Percentiles rank a stretch among this genome's conserved stretches.
phyloP scores from a whole-genome alignment of 176 grass and related monocot genomes.

The Poa pratensis region DNA sequence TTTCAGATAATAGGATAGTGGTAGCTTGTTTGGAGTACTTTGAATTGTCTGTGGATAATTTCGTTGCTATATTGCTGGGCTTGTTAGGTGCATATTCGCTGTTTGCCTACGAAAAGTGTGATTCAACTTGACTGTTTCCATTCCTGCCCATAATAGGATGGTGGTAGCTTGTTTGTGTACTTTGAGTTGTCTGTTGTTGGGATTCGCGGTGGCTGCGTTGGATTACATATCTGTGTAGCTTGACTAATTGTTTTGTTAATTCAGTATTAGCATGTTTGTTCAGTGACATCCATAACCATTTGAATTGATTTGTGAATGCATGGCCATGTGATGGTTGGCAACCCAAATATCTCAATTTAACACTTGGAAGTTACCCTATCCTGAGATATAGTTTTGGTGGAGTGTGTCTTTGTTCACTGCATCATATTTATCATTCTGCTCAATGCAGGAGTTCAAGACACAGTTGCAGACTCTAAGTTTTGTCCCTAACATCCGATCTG shows the following conservation, averaged over 20 bases:
- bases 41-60: not conserved
- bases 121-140: not conserved
- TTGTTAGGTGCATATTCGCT: not conserved
- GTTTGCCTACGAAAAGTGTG: not conserved
- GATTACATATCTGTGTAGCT: not conserved
- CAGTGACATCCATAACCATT: not conserved
- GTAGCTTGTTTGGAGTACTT: not conserved
- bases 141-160: not conserved
- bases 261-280: constrained; percentile 10
- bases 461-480: constrained; percentile 43
- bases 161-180: not conserved
- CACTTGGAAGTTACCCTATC: not conserved
- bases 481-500: constrained; percentile 72
- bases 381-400: not conserved
- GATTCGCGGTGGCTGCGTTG: not conserved
- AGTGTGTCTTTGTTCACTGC: not conserved
- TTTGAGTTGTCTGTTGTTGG: not conserved
- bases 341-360: not conserved
- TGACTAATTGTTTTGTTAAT: constrained; percentile 8
- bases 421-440: constrained; percentile 35
- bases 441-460: constrained; percentile 55
- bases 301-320: not conserved
- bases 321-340: not conserved
- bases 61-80: not conserved
- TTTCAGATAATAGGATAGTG: not conserved